phyloP scores from a whole-genome alignment of 768 basidiomycete genomes.

The Boletus eberwhitei region DNA sequence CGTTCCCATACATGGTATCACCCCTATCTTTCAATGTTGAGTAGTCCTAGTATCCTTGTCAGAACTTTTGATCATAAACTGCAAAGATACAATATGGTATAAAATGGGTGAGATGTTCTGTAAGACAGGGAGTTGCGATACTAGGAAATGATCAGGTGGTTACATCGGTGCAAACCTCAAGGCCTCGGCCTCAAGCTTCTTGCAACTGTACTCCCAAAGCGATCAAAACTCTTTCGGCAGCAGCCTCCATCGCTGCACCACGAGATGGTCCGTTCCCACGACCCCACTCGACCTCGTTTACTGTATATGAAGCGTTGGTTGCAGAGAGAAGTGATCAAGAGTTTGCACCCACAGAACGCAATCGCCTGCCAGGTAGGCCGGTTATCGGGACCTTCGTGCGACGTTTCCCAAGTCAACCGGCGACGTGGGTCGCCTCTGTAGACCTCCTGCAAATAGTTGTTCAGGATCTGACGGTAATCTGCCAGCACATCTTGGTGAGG shows the following conservation, averaged over 20 bases:
- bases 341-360: constrained; percentile 17
- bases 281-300: constrained; percentile 21
- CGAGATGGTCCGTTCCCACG: constrained; percentile 16
- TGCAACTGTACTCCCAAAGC: neutral
- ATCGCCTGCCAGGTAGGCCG: constrained; percentile 24
- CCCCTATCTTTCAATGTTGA: constrained; percentile 7
- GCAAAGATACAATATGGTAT: neutral
- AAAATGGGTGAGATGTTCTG: neutral
- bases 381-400: constrained; percentile 16
- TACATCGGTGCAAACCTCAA: neutral
- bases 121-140: neutral
- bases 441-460: constrained; percentile 21
- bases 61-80: neutral
- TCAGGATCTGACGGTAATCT: constrained; percentile 23
- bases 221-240: constrained; percentile 16
- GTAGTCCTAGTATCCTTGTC: neutral
- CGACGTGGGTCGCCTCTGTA: constrained; percentile 13
- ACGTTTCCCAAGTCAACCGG: constrained; percentile 18
- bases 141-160: neutral
- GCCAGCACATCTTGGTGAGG: neutral
- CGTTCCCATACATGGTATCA: constrained; percentile 11
- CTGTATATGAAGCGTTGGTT: constrained; percentile 8
- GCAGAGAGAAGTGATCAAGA: neutral
- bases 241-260: constrained; percentile 23
- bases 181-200: too few species aligned